Evolutionary conservation across 2,329 filamentous ascomycete genomes (phyloP).

Genomic region (Clonostachys byssicola): DNA sequence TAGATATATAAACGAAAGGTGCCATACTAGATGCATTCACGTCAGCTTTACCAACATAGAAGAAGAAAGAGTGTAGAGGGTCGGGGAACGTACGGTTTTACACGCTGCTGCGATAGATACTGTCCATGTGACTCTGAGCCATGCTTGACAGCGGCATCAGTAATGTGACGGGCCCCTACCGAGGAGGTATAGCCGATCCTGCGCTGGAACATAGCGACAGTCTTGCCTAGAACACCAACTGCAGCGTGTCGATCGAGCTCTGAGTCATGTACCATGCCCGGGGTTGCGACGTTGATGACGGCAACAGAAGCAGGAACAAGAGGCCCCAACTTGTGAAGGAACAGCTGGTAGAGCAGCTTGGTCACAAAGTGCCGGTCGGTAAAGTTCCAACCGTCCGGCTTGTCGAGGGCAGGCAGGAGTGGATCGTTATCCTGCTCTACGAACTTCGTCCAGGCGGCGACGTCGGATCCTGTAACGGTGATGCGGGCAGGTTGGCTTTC

Average conservation of each 20-base stretch:
- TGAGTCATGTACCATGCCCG: slow-evolving; percentile 19
- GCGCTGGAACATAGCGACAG: neutral
- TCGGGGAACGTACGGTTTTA: slow-evolving; percentile 1
- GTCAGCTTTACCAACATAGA: too few relatives aligned
- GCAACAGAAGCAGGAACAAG: slow-evolving; percentile 23
- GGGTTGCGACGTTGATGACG: slow-evolving; percentile 27
- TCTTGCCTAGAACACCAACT: neutral
- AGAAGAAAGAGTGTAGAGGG: neutral
- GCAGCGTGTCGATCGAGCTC: slow-evolving; percentile 7
- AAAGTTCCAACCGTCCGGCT: slow-evolving; percentile 10
- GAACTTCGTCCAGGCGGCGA: slow-evolving; percentile 16
- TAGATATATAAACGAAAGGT: neutral
- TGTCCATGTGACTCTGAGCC: slow-evolving; percentile 1
- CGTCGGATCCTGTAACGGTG: slow-evolving; percentile 19
- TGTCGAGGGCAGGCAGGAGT: slow-evolving; percentile 18
- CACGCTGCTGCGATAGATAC: slow-evolving; percentile 1
- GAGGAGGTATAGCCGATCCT: neutral
- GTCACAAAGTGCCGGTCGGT: slow-evolving; percentile 17
- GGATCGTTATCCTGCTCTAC: slow-evolving; percentile 13
- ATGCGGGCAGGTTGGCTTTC: slow-evolving; percentile 9
- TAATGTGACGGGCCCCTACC: neutral
- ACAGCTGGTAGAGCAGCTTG: slow-evolving; percentile 23
- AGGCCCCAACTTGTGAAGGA: slow-evolving; percentile 29
- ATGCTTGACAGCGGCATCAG: slow-evolving; percentile 1
- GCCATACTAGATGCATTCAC: neutral